Evolutionary conservation across 306 rosid genomes (phyloP).

Genomic region (Cicer arietinum): DNA sequence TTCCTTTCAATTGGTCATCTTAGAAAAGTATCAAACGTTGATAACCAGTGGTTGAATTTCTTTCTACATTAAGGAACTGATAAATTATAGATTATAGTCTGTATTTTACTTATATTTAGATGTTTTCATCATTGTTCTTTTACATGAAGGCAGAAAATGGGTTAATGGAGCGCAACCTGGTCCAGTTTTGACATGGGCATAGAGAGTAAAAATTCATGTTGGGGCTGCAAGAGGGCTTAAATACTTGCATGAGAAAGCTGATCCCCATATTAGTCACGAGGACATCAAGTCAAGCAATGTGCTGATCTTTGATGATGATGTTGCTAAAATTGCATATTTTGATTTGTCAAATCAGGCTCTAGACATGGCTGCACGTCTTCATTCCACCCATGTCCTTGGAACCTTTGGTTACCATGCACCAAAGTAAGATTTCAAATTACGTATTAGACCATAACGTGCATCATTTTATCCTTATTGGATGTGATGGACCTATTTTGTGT

Average conservation of each 20-base stretch:
- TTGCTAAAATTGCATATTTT: conserved; percentile 93
- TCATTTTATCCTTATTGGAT: too few species aligned
- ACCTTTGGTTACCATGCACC: too few species aligned
- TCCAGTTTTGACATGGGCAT: conserved; percentile 90
- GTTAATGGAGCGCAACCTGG: conserved; percentile 98
- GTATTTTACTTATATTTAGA: neutral
- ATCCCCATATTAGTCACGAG: conserved; percentile 84
- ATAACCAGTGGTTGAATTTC: neutral
- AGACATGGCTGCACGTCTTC: conserved; percentile 76
- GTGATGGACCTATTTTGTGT: too few species aligned
- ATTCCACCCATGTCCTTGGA: too few species aligned
- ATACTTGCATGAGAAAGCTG: conserved; percentile 87
- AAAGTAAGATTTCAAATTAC: too few species aligned
- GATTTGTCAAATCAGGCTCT: conserved; percentile 98
- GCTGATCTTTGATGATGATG: conserved; percentile 83
- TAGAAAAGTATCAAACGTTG: conserved; percentile 5
- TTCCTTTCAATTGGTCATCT: conserved; percentile 37
- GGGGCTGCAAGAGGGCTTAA: conserved; percentile 98
- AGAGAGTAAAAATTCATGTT: conserved; percentile 92
- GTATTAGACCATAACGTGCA: too few species aligned
- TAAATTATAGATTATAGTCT: conserved; percentile 24
- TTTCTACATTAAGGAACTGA: conserved; percentile 18
- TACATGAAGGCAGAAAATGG: conserved; percentile 83
- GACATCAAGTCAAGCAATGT: conserved; percentile 97
- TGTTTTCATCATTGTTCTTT: conserved; percentile 24